Base-by-base conservation (phyloP, 345 rosid species). In the Fremontodendron californicum region DNA sequence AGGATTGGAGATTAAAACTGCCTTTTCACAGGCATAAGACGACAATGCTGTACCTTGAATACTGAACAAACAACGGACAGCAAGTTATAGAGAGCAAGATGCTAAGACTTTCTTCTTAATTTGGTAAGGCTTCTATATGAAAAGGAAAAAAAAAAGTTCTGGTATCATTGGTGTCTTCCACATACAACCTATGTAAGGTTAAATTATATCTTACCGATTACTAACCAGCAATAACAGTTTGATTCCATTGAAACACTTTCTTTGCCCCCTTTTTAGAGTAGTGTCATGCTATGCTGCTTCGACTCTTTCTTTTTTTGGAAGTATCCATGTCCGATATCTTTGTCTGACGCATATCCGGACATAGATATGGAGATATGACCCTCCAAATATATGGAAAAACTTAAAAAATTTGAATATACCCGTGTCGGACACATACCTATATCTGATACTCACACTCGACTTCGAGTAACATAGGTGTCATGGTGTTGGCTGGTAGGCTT, bases 1-100 rank as follows among this genome's bases (percentile, higher is more conserved):
- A 78, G 80, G 98, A 91, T 68, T 87, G 93, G 89, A 89, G 99
- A 78, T 73, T 93, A 75, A 90, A 69, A 45, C 75, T 93, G 66
- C 88, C 92, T 46, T 88, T 84, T 74, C 64, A 73, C 21, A 78
- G 35, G 87, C 93, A 89, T 83, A 85, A 48, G 79, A 85, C 43
- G 88, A 89, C 88, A 71, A 88, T 77, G 55, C 85, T 92, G 64
- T 86, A 91, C 83, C 84, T 94, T 25, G 92, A 90, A 39, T 80
- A 78, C 82, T 89, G 80, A 83, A 58, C 65, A 16, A 52, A 48
- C 18, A 40, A 33, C 46, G 25, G 54, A 18, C 43, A 27, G 21
- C 76, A 11, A 49, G 67, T 16, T 39, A 12, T 10, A 18, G 46
- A 51, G 13, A 40, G 35, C 74, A 57, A 71, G 61, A 71, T 51